phyloP scores from a whole-genome alignment of 2,329 filamentous ascomycete species.

The Aspergillus sp. region DNA sequence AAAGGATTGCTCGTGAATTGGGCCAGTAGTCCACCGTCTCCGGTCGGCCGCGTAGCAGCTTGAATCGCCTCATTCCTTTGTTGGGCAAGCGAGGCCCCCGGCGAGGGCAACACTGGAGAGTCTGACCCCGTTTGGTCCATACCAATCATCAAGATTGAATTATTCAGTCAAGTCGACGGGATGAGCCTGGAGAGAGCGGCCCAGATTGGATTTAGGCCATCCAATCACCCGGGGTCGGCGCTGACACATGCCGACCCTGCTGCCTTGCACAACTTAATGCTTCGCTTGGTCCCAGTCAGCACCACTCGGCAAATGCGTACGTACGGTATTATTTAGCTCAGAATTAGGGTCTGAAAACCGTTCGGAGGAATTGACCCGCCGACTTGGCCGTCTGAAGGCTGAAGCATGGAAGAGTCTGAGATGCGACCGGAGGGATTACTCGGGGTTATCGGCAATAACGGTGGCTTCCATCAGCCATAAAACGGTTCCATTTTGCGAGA shows the following conservation, averaged over 20 bases:
- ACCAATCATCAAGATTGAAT: slow-evolving; percentile 20
- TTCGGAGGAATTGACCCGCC: background rate
- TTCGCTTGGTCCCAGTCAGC: background rate
- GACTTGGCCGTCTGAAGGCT: background rate
- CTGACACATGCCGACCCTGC: slow-evolving; percentile 29
- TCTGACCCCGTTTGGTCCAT: slow-evolving; percentile 40
- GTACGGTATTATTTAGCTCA: background rate
- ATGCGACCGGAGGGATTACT: background rate
- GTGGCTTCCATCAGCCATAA: background rate
- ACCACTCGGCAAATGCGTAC: too few relatives aligned
- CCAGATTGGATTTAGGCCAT: background rate
- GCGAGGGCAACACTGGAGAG: slow-evolving; percentile 28
- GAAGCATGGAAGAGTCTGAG: background rate
- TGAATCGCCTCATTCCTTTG: slow-evolving; percentile 33
- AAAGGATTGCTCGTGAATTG: slow-evolving; percentile 51
- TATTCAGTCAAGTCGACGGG: background rate
- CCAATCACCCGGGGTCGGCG: slow-evolving; percentile 25
- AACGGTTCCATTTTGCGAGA: background rate
- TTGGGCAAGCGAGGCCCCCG: slow-evolving; percentile 37
- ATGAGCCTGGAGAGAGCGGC: background rate
- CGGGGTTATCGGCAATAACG: slow-evolving; percentile 8
- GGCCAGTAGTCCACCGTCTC: slow-evolving; percentile 43
- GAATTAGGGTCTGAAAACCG: background rate
- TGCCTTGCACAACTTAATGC: background rate
- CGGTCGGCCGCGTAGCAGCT: slow-evolving; percentile 26